phyloP scores from a whole-genome alignment of 345 rosid species.

The Hibiscus trionum region DNA sequence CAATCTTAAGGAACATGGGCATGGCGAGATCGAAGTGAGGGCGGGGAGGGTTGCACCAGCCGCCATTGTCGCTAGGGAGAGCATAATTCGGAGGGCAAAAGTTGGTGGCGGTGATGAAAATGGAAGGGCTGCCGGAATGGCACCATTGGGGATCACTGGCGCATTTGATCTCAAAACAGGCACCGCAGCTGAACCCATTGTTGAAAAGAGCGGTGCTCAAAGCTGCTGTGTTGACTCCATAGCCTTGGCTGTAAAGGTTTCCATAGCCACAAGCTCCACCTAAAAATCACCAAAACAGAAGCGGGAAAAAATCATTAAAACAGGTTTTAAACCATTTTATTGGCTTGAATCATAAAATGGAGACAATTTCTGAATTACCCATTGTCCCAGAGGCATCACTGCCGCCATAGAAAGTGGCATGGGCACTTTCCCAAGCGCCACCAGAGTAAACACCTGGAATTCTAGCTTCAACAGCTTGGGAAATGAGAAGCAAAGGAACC shows the following conservation, averaged over 20 bases:
- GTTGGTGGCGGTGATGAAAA: slow-evolving; percentile 56
- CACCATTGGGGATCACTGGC: slow-evolving; percentile 47
- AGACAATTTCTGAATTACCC: slow-evolving; percentile 30
- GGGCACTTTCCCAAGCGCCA: slow-evolving; percentile 64
- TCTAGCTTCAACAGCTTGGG: slow-evolving; percentile 32
- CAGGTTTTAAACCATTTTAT: background rate
- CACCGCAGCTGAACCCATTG: slow-evolving; percentile 52
- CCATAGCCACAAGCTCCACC: slow-evolving; percentile 73
- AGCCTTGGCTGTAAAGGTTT: slow-evolving; percentile 61
- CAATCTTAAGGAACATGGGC: slow-evolving; percentile 70
- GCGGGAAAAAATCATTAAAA: background rate
- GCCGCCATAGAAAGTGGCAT: slow-evolving; percentile 93
- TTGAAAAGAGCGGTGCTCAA: slow-evolving; percentile 66
- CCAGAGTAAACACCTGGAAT: slow-evolving; percentile 56
- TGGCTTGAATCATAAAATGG: background rate
- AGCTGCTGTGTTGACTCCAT: slow-evolving; percentile 68
- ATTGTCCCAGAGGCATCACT: slow-evolving; percentile 84
- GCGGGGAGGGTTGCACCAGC: slow-evolving; percentile 93
- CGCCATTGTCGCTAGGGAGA: slow-evolving; percentile 50
- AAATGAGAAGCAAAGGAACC: slow-evolving; percentile 19
- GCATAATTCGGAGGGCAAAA: slow-evolving; percentile 65
- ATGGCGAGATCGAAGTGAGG: slow-evolving; percentile 64
- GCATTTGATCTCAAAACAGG: slow-evolving; percentile 57
- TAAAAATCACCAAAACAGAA: background rate
- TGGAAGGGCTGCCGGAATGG: slow-evolving; percentile 59